Conservation (phyloP, 1,284 basidiomycete species). For the Erythrobasidium hasegawianum region DNA sequence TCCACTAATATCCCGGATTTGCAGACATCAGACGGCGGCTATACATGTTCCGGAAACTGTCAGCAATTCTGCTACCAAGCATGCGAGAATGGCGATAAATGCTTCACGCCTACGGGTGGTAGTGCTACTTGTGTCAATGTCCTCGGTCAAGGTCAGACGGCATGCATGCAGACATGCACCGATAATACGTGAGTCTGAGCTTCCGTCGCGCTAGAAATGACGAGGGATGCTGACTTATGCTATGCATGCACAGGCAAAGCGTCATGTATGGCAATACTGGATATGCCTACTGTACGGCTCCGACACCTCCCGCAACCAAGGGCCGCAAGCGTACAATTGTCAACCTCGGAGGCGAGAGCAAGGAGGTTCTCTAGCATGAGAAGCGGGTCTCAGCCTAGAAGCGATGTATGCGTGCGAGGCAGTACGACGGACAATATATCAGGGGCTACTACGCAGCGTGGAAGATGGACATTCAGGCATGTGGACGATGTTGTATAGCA, state of each 20-base stretch:
- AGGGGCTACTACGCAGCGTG: no score
- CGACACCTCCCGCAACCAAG: no score
- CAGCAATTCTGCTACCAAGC: neutral
- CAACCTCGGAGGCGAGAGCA: no score
- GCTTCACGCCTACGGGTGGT: neutral
- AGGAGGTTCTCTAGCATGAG: no score
- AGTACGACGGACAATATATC: no score
- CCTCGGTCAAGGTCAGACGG: neutral
- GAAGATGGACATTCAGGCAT: no score
- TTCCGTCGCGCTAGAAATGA: neutral
- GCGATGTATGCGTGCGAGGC: no score
- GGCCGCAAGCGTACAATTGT: no score
- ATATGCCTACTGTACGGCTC: neutral
- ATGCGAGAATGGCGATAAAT: conserved; percentile 1
- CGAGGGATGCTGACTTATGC: neutral
- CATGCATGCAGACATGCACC: neutral
- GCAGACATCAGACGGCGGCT: neutral
- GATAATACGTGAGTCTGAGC: conserved; percentile 1
- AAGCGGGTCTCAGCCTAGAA: no score
- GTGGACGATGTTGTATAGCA: no score
- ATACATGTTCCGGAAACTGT: neutral
- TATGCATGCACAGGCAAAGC: neutral
- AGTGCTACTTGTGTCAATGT: neutral
- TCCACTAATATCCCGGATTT: neutral
- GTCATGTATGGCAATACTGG: conserved; percentile 1